Conservation (phyloP, 129 eudicot genomes). For the sunflower (Helianthus annuus) region HanXRQr2.0-SUNRISE NC_035436.2:87161871-87162370, state of each 20-base stretch:
- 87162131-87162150: too few species aligned
- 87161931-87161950: too few species aligned
- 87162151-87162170: too few species aligned
- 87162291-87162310: not conserved
- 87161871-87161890: too few species aligned
- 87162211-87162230: conserved; percentile 93
- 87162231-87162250: conserved; percentile 92
- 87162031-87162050: conserved; percentile 3
- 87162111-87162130: not conserved
- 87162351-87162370: conserved; percentile 91
- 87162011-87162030: not conserved
- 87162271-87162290: not conserved
- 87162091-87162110: not conserved
- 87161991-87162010: not conserved
- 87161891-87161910: too few species aligned
- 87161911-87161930: too few species aligned
- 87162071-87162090: not conserved
- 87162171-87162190: conserved; percentile 70
- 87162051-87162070: not conserved
- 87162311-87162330: not conserved
- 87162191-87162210: conserved; percentile 77
- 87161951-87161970: too few species aligned
- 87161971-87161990: too few species aligned
- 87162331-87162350: conserved; percentile 39
- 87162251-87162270: conserved; percentile 80